Evolutionary conservation across 2,329 filamentous ascomycete species (phyloP).

Genomic region (Stagonosporopsis cucurbitacearum): DNA sequence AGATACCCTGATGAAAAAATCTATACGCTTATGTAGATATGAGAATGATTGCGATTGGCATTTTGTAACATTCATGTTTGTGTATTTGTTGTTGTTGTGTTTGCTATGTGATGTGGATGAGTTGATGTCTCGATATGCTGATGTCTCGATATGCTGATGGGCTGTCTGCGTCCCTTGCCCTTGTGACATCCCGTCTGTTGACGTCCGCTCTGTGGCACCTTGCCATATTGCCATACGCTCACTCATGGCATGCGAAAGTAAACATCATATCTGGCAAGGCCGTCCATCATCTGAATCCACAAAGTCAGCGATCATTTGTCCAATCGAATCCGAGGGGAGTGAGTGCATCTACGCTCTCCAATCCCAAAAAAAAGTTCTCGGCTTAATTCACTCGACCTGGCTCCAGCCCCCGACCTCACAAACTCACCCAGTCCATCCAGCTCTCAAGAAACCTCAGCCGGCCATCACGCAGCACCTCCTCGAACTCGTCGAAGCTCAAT

Average conservation of each 20-base stretch:
- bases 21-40: slow-evolving; percentile 12
- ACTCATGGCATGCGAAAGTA: not conserved
- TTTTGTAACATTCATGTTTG: not conserved
- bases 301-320: not conserved
- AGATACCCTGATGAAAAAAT: slow-evolving; percentile 20
- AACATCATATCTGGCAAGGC: not conserved
- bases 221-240: not conserved
- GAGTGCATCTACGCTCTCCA: not conserved
- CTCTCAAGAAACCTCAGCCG: slow-evolving; percentile 79
- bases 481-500: slow-evolving; percentile 81
- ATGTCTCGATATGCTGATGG: not conserved
- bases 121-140: not conserved
- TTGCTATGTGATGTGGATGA: not conserved
- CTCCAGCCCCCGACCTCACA: slow-evolving; percentile 15
- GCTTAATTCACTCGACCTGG: not conserved
- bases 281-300: not conserved
- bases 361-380: not conserved
- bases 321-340: not conserved
- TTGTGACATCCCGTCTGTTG: not conserved
- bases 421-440: slow-evolving; percentile 81
- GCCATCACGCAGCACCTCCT: slow-evolving; percentile 69
- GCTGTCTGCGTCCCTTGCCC: not conserved
- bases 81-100: not conserved
- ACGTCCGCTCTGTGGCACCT: not conserved
- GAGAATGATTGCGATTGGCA: slow-evolving; percentile 11